These are phyloP conservation scores for Alternaria tenuissima DNA, from an alignment of 2,329 filamentous ascomycete species.

Conservation along the genomic window DNA sequence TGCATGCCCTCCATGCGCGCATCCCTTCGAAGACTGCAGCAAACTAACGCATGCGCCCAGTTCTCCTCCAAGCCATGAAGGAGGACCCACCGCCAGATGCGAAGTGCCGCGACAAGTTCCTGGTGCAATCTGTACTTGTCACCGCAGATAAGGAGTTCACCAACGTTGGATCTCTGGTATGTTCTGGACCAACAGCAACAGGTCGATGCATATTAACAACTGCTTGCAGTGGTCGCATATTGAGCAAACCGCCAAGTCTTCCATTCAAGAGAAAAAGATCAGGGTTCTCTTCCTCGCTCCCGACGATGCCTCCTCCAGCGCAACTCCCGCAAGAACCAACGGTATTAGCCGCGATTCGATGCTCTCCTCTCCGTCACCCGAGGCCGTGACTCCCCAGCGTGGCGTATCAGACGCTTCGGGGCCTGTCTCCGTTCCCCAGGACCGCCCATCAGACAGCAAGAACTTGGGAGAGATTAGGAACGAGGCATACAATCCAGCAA, in stretches of 20 bases:
- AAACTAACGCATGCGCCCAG: slow-evolving; percentile 58
- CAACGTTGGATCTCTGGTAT: slow-evolving; percentile 81
- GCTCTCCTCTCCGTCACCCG: slow-evolving; percentile 62
- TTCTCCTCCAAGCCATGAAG: slow-evolving; percentile 98
- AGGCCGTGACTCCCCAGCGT: slow-evolving; percentile 58
- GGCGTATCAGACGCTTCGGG: slow-evolving; percentile 42
- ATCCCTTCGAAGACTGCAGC: slow-evolving; percentile 22
- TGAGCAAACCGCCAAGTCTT: slow-evolving; percentile 76
- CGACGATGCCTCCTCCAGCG: slow-evolving; percentile 55
- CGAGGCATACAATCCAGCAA: slow-evolving; percentile 53
- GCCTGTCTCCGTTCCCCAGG: slow-evolving; percentile 51
- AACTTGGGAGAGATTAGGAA: slow-evolving; percentile 53
- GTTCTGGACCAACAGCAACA: slow-evolving; percentile 40
- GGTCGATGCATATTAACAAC: slow-evolving; percentile 14
- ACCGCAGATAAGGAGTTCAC: slow-evolving; percentile 83
- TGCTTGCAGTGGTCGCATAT: slow-evolving; percentile 73
- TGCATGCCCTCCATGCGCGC: slow-evolving; percentile 35
- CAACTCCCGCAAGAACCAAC: slow-evolving; percentile 47
- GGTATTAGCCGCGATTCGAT: slow-evolving; percentile 42
- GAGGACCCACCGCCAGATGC: slow-evolving; percentile 85
- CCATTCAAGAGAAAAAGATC: slow-evolving; percentile 94
- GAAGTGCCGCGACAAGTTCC: slow-evolving; percentile 96
- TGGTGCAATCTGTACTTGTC: slow-evolving; percentile 90
- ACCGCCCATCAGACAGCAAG: slow-evolving; percentile 51
- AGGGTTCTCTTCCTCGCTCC: slow-evolving; percentile 83